Evolutionary conservation across 805 yeast genomes (phyloP).

Genomic region (Wickerhamiella sorbophila): DNA sequence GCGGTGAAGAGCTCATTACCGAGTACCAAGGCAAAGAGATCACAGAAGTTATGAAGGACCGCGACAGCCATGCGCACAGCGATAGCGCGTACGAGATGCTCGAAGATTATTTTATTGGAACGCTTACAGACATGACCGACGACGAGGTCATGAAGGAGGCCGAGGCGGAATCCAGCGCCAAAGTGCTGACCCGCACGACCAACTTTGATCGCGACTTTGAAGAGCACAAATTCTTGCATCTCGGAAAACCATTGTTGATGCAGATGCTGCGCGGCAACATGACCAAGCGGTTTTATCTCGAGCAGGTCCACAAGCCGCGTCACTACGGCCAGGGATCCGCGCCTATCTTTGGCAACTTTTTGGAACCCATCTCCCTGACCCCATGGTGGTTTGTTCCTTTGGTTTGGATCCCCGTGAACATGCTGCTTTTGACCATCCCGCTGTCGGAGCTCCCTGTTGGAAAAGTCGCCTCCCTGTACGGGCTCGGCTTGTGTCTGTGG

Average conservation of each 20-base stretch:
- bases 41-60: conserved; percentile 67
- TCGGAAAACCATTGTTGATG: conserved; percentile 61
- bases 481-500: conserved; percentile 82
- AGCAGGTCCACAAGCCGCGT: conserved; percentile 94
- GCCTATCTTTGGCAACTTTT: conserved; percentile 82
- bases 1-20: conserved; percentile 43
- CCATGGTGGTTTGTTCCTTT: conserved; percentile 90
- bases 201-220: conserved; percentile 57
- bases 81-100: conserved; percentile 77
- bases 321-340: conserved; percentile 97
- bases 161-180: conserved; percentile 33
- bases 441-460: conserved; percentile 30
- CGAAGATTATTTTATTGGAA: conserved; percentile 60
- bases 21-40: conserved; percentile 28
- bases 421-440: conserved; percentile 48
- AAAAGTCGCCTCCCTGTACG: conserved; percentile 35
- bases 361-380: conserved; percentile 82
- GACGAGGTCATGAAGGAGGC: conserved; percentile 42
- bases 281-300: conserved; percentile 79
- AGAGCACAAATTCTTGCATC: conserved; percentile 76
- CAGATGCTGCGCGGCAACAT: conserved; percentile 70
- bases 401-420: conserved; percentile 74
- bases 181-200: conserved; percentile 54
- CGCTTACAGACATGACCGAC: conserved; percentile 27
- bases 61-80: conserved; percentile 59